Base-by-base conservation (phyloP, 495 filamentous ascomycete genomes). In the Penicillium dipodomyicola region DNA sequence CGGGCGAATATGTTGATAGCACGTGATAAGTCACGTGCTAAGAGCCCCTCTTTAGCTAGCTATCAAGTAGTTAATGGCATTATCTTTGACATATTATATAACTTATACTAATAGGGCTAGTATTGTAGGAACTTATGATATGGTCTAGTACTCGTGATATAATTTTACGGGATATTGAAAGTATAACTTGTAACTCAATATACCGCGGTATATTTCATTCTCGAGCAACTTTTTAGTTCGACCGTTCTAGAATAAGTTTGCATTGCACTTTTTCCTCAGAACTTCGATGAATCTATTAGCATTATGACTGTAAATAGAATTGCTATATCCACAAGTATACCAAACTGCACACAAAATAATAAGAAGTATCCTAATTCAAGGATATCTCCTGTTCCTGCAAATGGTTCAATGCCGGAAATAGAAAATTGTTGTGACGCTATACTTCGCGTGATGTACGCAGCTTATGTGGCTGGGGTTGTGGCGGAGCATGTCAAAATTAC, bases 221-320 rank as follows among this genome's bases (percentile, higher is more conserved):
- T n/a, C n/a, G n/a, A n/a, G n/a, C n/a, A n/a, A n/a, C 27, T 35
- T 37, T 47, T 20, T 15, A 5, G 0, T 5, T 35, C 40, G 14
- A 44, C 39, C 39, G 32, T 48, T 40, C 48, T 19, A 6, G 12
- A 19, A 19, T 15, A 35, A 29, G 7, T 12, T 15, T 6, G 33
- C 46, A 43, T 46, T 46, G 49, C 29, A 46, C 19, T 32, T 15
- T n/a, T 29, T 10, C 23, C 23, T 29, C 5, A 41, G 6, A 22
- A 23, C 50, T 32, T 44, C n/a, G 23, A 53, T 33, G 37, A 22
- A 59, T 48, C 40, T 37, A 19, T 47, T 20, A 47, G 30, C 30
- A 45, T 45, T 48, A 41, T 25, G 39, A 45, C 47, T 64, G 59
- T 64, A 64, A 54, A 64, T 61, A 60, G 29, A 60, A 45, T 40